Evolutionary conservation across 352 stramenopile species (phyloP).

Genomic region (Phytopythium aichiense): DNA sequence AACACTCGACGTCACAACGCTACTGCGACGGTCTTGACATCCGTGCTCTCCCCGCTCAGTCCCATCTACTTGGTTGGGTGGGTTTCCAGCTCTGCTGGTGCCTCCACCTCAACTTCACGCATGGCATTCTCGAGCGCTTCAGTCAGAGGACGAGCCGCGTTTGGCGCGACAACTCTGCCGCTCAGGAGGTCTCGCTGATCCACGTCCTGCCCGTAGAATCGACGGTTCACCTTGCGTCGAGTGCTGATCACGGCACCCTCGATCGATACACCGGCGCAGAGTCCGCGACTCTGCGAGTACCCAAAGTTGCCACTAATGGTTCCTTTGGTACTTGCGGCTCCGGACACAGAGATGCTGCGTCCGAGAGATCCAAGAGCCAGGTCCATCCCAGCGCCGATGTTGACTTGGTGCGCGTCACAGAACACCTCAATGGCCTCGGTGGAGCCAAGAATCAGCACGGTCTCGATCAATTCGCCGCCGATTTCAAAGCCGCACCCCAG

Average conservation of each 20-base stretch:
- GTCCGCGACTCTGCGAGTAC: constrained; percentile 86
- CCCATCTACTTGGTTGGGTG: neutral
- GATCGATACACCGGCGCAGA: constrained; percentile 88
- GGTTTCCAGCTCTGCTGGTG: neutral
- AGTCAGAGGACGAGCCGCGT: constrained; percentile 43
- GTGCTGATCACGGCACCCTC: constrained; percentile 85
- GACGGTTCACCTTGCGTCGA: constrained; percentile 85
- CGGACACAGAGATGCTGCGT: constrained; percentile 45
- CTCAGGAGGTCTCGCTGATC: constrained; percentile 37
- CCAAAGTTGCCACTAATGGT: constrained; percentile 86
- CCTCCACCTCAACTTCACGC: constrained; percentile 15
- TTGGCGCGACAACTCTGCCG: constrained; percentile 34
- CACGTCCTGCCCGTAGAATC: constrained; percentile 85
- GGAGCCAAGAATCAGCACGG: constrained; percentile 90
- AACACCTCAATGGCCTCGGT: constrained; percentile 83
- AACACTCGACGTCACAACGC: neutral
- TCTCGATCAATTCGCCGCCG: constrained; percentile 88
- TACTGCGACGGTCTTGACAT: neutral
- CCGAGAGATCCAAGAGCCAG: constrained; percentile 83
- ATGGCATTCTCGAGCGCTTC: constrained; percentile 50
- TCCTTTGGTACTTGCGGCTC: constrained; percentile 50
- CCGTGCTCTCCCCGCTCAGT: neutral
- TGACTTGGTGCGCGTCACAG: constrained; percentile 68
- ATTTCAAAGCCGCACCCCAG: constrained; percentile 76
- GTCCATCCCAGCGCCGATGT: constrained; percentile 85